Base-by-base conservation (phyloP, 225 moss, liverwort and hornwort genomes). In the Pseudisothecium myosuroides region DNA sequence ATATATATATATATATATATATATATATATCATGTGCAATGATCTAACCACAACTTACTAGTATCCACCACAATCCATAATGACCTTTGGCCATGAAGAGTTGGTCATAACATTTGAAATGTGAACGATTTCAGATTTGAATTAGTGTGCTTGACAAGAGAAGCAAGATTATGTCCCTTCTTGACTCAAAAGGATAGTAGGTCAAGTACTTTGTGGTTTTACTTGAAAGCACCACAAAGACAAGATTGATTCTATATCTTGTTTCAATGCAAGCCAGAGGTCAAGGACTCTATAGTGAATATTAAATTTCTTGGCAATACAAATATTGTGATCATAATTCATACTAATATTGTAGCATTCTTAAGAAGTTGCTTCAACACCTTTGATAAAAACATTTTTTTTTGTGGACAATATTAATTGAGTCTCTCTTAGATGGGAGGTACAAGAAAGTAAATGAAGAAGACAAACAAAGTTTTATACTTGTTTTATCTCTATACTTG, bases 51-150 rank as follows among this genome's bases (percentile, higher is more conserved):
- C 36, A 63, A 82, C 12, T 60, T 22, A 63, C 41, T 75, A 64
- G 52, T 66, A 37, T 36, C 4, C 1, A 12, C 0, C 0, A 0
- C 37, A 49, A 36, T 54, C 12, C 1, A 59, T 1, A 19, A 61
- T 86, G 83, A 80, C 83, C 74, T 84, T 92, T 88, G 60, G 84
- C 22, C 17, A 59, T 43, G 47, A 90, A 92, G 68, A 83, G 87
- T 90, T 49, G 8, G 15, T 83, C 13, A 60, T 45, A 58, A 27
- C 27, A 60, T 50, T 69, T 41, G 37, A 21, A 67, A 17, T 1
- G 63, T n/a, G 36, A 17, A 67, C 0, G 4, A 31, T 13, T 86
- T 83, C 43, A 88, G 84, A 90, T 86, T 88, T 84, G 80, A 81
- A 89, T 63, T 81, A 63, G 73, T 89, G 21, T 66, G 12, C 4